Conservation (phyloP, 495 filamentous ascomycete species). For the Schizothecium vesticola region DNA sequence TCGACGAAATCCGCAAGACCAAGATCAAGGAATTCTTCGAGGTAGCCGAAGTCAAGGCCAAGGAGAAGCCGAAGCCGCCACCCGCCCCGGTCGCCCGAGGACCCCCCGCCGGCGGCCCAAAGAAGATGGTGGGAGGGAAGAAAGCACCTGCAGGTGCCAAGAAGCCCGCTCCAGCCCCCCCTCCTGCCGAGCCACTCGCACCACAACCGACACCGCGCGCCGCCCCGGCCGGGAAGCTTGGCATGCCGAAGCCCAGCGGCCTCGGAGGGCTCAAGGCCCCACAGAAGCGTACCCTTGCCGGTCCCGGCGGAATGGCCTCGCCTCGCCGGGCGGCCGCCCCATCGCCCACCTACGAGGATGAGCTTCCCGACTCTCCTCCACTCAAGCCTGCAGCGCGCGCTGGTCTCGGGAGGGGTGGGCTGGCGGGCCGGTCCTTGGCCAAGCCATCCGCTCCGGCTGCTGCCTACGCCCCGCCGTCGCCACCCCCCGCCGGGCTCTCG, state of each 20-base stretch:
- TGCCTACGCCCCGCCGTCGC: conserved; percentile 37
- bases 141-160: conserved; percentile 39
- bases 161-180: conserved; percentile 40
- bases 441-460: conserved; percentile 54
- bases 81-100: conserved; percentile 57
- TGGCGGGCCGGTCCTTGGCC: conserved; percentile 81
- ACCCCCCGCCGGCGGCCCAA: conserved; percentile 45
- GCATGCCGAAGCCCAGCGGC: conserved; percentile 59
- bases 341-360: conserved; percentile 49
- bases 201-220: conserved; percentile 56
- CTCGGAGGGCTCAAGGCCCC: conserved; percentile 65
- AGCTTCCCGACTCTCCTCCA: conserved; percentile 46
- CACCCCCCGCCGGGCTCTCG: conserved; percentile 52
- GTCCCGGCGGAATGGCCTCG: conserved; percentile 50
- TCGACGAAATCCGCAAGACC: conserved; percentile 92
- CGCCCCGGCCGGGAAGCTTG: conserved; percentile 57
- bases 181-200: conserved; percentile 38
- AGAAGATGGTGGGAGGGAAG: conserved; percentile 40
- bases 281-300: conserved; percentile 54
- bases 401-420: conserved; percentile 67
- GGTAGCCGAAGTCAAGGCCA: conserved; percentile 89
- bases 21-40: conserved; percentile 97
- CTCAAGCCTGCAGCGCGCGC: conserved; percentile 49
- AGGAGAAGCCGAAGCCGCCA: conserved; percentile 85
- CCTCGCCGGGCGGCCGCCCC: conserved; percentile 58